Evolutionary conservation across 306 rosid genomes (phyloP), one percentile per base, ranked within the genome.

Genomic region (Ammopiptanthus mongolicus): DNA sequence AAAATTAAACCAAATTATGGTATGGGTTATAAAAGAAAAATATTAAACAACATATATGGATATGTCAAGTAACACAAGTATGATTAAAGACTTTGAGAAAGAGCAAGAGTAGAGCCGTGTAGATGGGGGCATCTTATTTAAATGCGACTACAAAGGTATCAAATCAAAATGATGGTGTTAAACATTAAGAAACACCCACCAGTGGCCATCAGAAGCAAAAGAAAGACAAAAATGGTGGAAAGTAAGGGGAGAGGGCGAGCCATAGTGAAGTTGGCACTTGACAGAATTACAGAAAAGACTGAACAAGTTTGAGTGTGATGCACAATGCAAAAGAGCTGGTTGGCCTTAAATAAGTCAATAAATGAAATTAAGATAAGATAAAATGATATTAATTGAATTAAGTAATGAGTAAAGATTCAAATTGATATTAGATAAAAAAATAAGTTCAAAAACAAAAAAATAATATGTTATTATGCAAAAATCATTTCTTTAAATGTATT

Each of bases 141-240:
- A n/a, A 39, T 0, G 3, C 25, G 28, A 29, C 29, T 33, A 15
- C 0, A 29, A 61, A 1, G 28, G 14, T 28, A 13, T 13, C 10
- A 22, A 39, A 65, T n/a, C n/a, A 13, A 9, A 5, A 11, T 12
- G n/a, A 0, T 1, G 23, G 8, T 28, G 3, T 51, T 57, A 41
- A 5, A 5, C 0, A 31, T 8, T 0, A 28, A 33, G 65, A 47
- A 47, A 34, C 1, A 46, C 50, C 1, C 19, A 89, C 91, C 91
- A 3, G 87, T 80, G 74, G 95, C 88, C 11, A 83, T 59, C 0
- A 89, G 79, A 52, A 89, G 86, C 15, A 89, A 55, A 21, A 85
- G 53, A 13, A 86, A 33, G 75, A 89, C 21, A 51, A 87, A 80
- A 9, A 80, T 48, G 57, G 86, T 59, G 52, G 91, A 81, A 75